A percentile compares a stretch with the other conserved stretches of the same genome.
Evolutionary conservation across 495 filamentous ascomycete genomes (phyloP).

Genomic region (Endocarpon pusillum): DNA sequence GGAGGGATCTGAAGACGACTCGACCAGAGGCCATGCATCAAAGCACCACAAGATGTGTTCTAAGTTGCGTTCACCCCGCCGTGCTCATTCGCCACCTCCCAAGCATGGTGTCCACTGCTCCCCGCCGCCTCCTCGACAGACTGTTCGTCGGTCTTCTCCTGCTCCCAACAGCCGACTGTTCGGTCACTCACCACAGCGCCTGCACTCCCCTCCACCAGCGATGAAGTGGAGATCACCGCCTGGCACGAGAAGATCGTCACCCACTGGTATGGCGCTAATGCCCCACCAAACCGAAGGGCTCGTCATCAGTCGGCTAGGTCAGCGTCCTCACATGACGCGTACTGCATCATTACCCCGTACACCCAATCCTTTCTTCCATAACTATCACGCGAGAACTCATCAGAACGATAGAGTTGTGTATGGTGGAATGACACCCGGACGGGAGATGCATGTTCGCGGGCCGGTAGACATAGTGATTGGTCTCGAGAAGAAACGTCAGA

Average conservation of each 20-base stretch:
- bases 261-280: slow-evolving; percentile 14
- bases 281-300: slow-evolving; percentile 16
- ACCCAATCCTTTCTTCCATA: slow-evolving; percentile 47
- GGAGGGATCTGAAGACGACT: slow-evolving; percentile 18
- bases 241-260: slow-evolving; percentile 15
- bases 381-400: slow-evolving; percentile 15
- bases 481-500: slow-evolving; percentile 80
- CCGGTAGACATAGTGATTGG: slow-evolving; percentile 96
- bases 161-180: slow-evolving; percentile 51
- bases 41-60: slow-evolving; percentile 17
- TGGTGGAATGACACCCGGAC: slow-evolving; percentile 23
- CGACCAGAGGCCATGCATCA: slow-evolving; percentile 18
- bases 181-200: slow-evolving; percentile 48
- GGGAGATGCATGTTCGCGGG: slow-evolving; percentile 47
- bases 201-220: slow-evolving; percentile 42
- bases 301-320: slow-evolving; percentile 42
- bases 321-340: slow-evolving; percentile 42
- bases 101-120: too few relatives aligned
- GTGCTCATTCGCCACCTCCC: slow-evolving; percentile 23
- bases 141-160: slow-evolving; percentile 33
- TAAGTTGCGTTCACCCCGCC: slow-evolving; percentile 24
- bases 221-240: slow-evolving; percentile 15
- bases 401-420: too few relatives aligned
- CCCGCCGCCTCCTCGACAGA: slow-evolving; percentile 21
- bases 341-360: slow-evolving; percentile 68